These are phyloP conservation scores for Cryptosporidium andersoni DNA, from an alignment of 169 alveolate genomes.

Conservation along the genomic window DNA sequence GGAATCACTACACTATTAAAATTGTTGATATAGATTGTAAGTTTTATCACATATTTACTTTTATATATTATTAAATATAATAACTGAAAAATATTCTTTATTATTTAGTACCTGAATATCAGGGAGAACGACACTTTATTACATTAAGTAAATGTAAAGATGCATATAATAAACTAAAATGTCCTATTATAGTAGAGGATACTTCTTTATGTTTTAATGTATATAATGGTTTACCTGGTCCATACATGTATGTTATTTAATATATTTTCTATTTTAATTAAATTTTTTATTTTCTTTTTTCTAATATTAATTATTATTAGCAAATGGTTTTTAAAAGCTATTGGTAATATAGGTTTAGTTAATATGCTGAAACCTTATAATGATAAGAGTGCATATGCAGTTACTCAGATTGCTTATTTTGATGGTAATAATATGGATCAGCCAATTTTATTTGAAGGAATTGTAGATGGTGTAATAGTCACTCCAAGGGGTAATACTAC, in stretches of 20 bases:
- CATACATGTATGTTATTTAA: slow-evolving; percentile 84
- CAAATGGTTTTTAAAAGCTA: slow-evolving; percentile 88
- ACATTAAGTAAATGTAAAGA: slow-evolving; percentile 79
- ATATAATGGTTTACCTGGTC: slow-evolving; percentile 92
- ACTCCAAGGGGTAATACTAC: slow-evolving; percentile 83
- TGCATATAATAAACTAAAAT: slow-evolving; percentile 77
- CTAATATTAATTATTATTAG: slow-evolving; percentile 60
- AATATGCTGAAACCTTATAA: slow-evolving; percentile 86
- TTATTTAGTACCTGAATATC: slow-evolving; percentile 77
- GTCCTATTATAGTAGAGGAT: slow-evolving; percentile 89
- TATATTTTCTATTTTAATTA: neutral
- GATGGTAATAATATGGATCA: slow-evolving; percentile 74
- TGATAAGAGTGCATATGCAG: slow-evolving; percentile 86
- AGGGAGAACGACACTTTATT: slow-evolving; percentile 81
- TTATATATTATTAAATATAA: neutral
- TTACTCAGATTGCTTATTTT: slow-evolving; percentile 84
- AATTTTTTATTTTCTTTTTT: neutral
- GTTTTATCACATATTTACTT: neutral
- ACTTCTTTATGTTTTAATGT: slow-evolving; percentile 92
- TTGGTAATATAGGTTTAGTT: slow-evolving; percentile 87
- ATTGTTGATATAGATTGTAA: slow-evolving; percentile 24
- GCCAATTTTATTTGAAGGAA: slow-evolving; percentile 84
- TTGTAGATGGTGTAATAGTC: slow-evolving; percentile 84
- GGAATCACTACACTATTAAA: slow-evolving; percentile 5
- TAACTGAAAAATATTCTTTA: slow-evolving; percentile 2